phyloP scores from a whole-genome alignment of 202 grass and related monocot species.

The Elaeis oleifera region DNA sequence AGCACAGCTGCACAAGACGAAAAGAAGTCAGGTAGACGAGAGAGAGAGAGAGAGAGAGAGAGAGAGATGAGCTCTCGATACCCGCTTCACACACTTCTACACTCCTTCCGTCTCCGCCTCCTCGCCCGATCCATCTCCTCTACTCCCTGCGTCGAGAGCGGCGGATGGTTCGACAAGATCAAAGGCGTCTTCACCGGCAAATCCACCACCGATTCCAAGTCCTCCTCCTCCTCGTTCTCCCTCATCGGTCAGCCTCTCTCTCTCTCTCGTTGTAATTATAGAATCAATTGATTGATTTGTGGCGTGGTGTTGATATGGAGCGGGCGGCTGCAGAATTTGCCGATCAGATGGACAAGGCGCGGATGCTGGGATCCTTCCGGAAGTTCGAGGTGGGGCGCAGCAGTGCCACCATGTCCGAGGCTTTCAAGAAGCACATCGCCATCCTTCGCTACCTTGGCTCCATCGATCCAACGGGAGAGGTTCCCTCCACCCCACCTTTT shows the following conservation, averaged over 20 bases:
- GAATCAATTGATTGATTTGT: neutral
- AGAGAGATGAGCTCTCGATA: no score
- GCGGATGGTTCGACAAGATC: constrained; percentile 83
- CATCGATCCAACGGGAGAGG: constrained; percentile 69
- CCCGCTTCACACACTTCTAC: no score
- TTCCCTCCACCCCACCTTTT: constrained; percentile 9
- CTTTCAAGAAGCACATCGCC: constrained; percentile 65
- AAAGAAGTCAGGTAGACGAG: no score
- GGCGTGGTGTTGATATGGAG: neutral
- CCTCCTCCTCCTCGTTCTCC: constrained; percentile 39
- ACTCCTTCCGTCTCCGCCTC: no score
- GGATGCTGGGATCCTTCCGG: constrained; percentile 62
- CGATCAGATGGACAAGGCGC: constrained; percentile 56
- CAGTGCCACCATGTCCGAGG: constrained; percentile 46
- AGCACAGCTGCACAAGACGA: no score
- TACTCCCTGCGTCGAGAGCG: constrained; percentile 43
- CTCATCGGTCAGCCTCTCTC: constrained; percentile 37
- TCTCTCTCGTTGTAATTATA: neutral
- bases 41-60: no score
- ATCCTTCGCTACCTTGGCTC: constrained; percentile 66
- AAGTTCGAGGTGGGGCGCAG: constrained; percentile 61
- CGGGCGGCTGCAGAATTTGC: constrained; percentile 45
- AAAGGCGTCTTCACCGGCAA: constrained; percentile 68
- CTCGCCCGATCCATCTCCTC: constrained; percentile 47
- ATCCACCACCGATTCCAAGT: constrained; percentile 9